Evolutionary conservation across 1,284 basidiomycete species (phyloP).

Genomic region (Naganishia cerealis): DNA sequence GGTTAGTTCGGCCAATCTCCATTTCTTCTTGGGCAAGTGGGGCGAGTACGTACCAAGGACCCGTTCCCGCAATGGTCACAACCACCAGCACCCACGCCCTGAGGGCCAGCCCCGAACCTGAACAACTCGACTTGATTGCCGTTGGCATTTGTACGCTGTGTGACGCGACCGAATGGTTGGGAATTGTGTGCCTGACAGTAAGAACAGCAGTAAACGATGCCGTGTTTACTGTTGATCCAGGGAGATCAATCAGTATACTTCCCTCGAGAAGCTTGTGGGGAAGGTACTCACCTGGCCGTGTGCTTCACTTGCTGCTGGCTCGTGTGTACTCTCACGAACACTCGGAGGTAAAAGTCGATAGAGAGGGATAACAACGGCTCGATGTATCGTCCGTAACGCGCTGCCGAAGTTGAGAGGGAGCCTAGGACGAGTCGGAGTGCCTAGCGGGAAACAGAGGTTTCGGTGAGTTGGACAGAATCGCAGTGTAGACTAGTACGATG

Average conservation of each 20-base stretch:
- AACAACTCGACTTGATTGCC: constrained; percentile 63
- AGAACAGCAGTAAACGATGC: constrained; percentile 76
- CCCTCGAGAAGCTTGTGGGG: not conserved
- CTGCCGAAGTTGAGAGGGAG: constrained; percentile 78
- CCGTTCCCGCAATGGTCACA: constrained; percentile 80
- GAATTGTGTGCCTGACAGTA: constrained; percentile 75
- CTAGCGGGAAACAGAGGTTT: constrained; percentile 53
- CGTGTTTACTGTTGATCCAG: constrained; percentile 66
- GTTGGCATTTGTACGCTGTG: constrained; percentile 56
- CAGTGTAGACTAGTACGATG: constrained; percentile 1
- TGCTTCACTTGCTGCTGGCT: constrained; percentile 85
- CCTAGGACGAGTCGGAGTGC: constrained; percentile 86
- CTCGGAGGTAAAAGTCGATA: constrained; percentile 95
- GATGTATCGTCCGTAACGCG: constrained; percentile 87
- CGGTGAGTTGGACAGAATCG: not conserved
- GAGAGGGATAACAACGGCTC: constrained; percentile 88
- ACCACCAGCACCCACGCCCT: constrained; percentile 44
- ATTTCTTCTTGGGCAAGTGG: not conserved
- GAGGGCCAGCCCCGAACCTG: constrained; percentile 73
- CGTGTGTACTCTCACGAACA: constrained; percentile 80
- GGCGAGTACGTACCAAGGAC: constrained; percentile 62
- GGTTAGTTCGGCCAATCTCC: not conserved
- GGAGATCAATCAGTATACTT: not conserved
- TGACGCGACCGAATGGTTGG: constrained; percentile 72
- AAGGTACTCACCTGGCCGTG: constrained; percentile 64